Base-by-base conservation (phyloP, 1,284 basidiomycete genomes). In the Irpex sp. region DNA sequence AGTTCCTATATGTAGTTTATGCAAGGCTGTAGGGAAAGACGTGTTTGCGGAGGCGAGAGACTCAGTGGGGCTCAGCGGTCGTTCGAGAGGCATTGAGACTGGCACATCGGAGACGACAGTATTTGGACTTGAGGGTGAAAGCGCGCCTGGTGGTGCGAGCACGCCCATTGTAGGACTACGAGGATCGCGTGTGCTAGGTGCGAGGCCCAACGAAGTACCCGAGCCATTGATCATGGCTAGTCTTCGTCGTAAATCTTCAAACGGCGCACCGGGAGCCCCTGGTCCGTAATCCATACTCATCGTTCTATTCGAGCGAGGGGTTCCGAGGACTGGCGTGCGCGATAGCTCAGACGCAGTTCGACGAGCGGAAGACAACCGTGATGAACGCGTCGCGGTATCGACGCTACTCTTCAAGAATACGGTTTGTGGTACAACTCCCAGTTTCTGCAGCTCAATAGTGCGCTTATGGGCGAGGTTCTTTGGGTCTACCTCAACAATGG, bases 361-460 rank as follows among this genome's bases (percentile, higher is more conserved):
- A 57, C 76, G 78, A 31, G 78, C 74, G 5, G 72, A 68, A 15
- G 74, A 71, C 3, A 76, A 64, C 9, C 78, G 78, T 26, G 76
- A 72, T 5, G 75, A 70, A 47, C 79, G 81, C 2, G 70, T 61
- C 17, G 73, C 60, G 4, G 86, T 85, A 4, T 78, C 72, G 36
- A 78, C 74, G 34, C 82, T 78, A 4, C 82, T 75, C 66, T 88
- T 93, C 69, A 99, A 82, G 77, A 99, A 98, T 21, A 99, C 92
- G 0, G 96, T 99, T 66, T 95, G 94, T 4, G 95, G 95, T 0
- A 96, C 93, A n/a, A 98, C 91, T 3, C 91, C 89, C 51, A 96
- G 84, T 72, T 93, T 92, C 74, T 92, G 88, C 49, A 93, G 78
- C 68, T 92, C 90, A 38, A 93, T 81, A 47, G 87, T 84, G 8